Base-by-base conservation (phyloP, 371 early-diverging fungal species). In the Rhizopus arrhizus region DNA sequence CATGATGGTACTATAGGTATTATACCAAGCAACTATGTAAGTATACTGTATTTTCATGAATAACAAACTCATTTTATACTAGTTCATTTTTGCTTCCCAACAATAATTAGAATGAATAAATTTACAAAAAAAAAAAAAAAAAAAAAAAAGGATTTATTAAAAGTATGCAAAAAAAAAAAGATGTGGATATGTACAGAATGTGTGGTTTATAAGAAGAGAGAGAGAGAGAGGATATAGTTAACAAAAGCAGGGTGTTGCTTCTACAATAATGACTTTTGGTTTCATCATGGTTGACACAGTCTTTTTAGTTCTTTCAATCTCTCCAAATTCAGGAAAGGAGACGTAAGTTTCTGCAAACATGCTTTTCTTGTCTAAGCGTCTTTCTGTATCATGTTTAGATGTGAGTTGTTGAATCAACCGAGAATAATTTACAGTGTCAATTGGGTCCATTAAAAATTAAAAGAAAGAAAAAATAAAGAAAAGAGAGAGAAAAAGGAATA, bases 1-100 rank as follows among this genome's bases (percentile, higher is more conserved):
- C 72, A 78, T 47, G 85, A 91, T 66, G 93, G 92, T 12, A 64
- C 79, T 3, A 64, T 85, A 5, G 95, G 95, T 53, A 93, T 94
- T 74, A 92, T 86, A 7, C 95, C 95, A 13, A 86, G 87, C 74
- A 94, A 94, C 75, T 94, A 91, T 62, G 53, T 83, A 63, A 62
- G 68, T 9, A 46, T 13, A 46, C 22, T 8, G n/a, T 46, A 13
- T 46, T 38, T 38, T 38, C 8, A 8, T 38, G 11, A 38, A 11
- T 38, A 8, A 46, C 15, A 46, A 10, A 45, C 15, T 2, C 15
- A 46, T 46, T 8, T 38, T 38, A 11, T 4, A 11, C 8, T 38
- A 38, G 40, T 38, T 38, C 6, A 6, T 6, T 38, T 8, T 38
- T 38, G 40, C 13, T 38, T 8, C 8, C 40, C 22, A 22, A 22